Evolutionary conservation across 1,139 yeast genomes (phyloP).

Genomic region (Diutina sp.): DNA sequence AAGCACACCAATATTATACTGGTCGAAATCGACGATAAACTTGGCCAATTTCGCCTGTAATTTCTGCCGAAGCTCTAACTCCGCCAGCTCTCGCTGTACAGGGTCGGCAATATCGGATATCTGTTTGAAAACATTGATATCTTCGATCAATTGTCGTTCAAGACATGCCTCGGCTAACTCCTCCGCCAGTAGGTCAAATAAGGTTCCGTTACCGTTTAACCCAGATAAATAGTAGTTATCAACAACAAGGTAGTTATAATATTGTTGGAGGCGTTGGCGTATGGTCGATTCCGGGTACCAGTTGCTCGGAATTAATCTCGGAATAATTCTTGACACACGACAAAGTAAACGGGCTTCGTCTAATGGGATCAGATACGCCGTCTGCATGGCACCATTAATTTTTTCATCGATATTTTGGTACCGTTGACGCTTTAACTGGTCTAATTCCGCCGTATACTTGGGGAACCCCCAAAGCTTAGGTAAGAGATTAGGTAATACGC

Average conservation of each 20-base stretch:
- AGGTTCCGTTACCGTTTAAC: conserved; percentile 28
- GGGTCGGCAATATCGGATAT: conserved; percentile 4
- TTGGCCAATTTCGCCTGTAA: conserved; percentile 16
- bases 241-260: conserved; percentile 32
- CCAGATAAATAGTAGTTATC: conserved; percentile 39
- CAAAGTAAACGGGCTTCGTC: conserved; percentile 22
- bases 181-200: conserved; percentile 29
- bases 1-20: conserved; percentile 24
- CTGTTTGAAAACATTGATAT: conserved; percentile 11
- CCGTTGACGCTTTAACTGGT: conserved; percentile 2
- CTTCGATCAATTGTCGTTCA: conserved; percentile 33
- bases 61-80: conserved; percentile 8
- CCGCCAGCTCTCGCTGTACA: conserved; percentile 3
- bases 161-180: conserved; percentile 36
- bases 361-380: conserved; percentile 30
- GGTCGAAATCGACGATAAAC: conserved; percentile 21
- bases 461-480: conserved; percentile 21
- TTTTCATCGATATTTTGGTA: not conserved
- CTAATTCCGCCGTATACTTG: conserved; percentile 4
- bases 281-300: conserved; percentile 26
- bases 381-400: conserved; percentile 16
- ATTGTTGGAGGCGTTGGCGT: conserved; percentile 23
- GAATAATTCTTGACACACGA: conserved; percentile 22
- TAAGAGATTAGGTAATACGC: conserved; percentile 41
- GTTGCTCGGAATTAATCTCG: conserved; percentile 24